Evolutionary conservation across 306 rosid genomes (phyloP).

Genomic region (Cicer chorassanicum): DNA sequence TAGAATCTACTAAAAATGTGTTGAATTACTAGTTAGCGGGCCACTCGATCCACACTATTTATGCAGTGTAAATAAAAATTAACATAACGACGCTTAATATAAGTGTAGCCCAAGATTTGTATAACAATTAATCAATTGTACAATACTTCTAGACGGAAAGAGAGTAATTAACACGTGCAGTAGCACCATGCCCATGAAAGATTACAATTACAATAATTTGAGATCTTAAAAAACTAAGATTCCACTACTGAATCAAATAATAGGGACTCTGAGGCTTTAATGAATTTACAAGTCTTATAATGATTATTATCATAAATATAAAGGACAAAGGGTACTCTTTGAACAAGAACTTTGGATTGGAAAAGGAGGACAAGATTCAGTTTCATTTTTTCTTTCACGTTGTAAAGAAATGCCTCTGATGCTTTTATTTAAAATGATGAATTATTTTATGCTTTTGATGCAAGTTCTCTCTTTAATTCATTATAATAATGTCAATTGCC

Average conservation of each 20-base stretch:
- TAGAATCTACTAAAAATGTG: no score
- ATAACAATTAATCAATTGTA: not conserved
- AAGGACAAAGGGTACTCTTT: not conserved
- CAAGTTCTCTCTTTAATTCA: constrained; percentile 36
- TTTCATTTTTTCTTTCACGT: constrained; percentile 45
- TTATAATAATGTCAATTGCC: not conserved
- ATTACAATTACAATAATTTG: constrained; percentile 13
- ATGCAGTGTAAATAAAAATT: no score
- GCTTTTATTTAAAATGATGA: constrained; percentile 53
- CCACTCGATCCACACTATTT: no score
- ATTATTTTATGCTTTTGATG: constrained; percentile 62
- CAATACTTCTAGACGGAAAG: not conserved
- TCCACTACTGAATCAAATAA: constrained; percentile 6
- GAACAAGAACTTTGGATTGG: constrained; percentile 32
- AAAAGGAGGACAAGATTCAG: constrained; percentile 50
- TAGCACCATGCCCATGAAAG: not conserved
- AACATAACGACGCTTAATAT: no score
- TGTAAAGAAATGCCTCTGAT: constrained; percentile 59
- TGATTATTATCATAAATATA: not conserved
- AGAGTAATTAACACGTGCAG: not conserved
- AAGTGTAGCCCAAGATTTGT: constrained; percentile 8
- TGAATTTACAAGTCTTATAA: constrained; percentile 19
- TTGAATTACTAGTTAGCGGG: no score
- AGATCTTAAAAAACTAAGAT: constrained; percentile 23
- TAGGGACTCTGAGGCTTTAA: not conserved